Base-by-base conservation (phyloP, 139 green algal species). In the Parachlorella kessleri region DNA sequence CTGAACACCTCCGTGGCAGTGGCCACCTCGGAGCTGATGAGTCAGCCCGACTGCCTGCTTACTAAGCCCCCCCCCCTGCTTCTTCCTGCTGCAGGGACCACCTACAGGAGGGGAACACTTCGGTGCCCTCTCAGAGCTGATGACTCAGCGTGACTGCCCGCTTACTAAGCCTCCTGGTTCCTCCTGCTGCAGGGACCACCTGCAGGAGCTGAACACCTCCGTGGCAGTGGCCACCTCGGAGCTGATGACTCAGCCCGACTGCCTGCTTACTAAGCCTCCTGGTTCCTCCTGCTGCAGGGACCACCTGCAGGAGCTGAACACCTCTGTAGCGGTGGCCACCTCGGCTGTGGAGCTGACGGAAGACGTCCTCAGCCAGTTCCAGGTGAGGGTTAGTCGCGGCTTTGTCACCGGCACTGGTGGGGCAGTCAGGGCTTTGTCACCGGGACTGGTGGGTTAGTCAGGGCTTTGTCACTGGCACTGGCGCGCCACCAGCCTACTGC, bases 261-360 rank as follows among this genome's bases (percentile, higher is more conserved):
- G 33, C 35, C 66, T 73, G 2, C n/a, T n/a, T n/a, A n/a, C n/a
- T n/a, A n/a, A n/a, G n/a, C n/a, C n/a, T n/a, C n/a, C n/a, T n/a
- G n/a, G n/a, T n/a, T n/a, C n/a, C n/a, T n/a, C 0, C n/a, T 64
- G 18, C 35, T 73, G 55, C 73, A 76, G 78, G 41, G 90, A 92
- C 23, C 92, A 90, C 78, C 88, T 99, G 75, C 92, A 98, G 86
- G 96, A 99, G 88, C 91, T 99, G 4, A 99, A 99, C 84, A 92
- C 87, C 0, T 86, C 88, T 36, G 97, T 99, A 1, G 70, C 74
- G 1, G 94, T 99, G 5, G 73, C 78, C 7, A 82, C 90, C 0
- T 82, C 83, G n/a, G 66, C 76, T 0, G 90, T 63, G 23, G 75
- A 88, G 0, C 88, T 98, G 1, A 83, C 66, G 1, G 78, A 94